Conservation (phyloP, 192 early-diverging fungal species). For the Coemansia sp. region DNA sequence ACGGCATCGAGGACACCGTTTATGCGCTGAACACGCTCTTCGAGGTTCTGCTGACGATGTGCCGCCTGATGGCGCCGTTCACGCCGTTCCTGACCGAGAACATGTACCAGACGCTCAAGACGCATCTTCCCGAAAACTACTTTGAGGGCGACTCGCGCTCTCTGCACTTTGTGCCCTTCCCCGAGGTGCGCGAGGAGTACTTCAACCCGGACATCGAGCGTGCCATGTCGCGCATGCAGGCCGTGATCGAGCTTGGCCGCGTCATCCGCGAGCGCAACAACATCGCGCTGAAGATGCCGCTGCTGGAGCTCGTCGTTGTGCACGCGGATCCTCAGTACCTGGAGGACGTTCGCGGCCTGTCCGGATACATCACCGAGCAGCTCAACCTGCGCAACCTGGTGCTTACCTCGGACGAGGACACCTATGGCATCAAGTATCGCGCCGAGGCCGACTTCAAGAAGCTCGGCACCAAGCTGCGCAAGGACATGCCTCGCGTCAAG, state of each 20-base stretch:
- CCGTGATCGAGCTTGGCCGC: slow-evolving; percentile 94
- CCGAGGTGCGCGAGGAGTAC: slow-evolving; percentile 90
- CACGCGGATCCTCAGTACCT: slow-evolving; percentile 86
- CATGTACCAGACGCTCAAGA: slow-evolving; percentile 94
- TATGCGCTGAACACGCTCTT: slow-evolving; percentile 91
- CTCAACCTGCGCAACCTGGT: slow-evolving; percentile 86
- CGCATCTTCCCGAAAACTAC: slow-evolving; percentile 60
- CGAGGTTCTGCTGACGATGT: slow-evolving; percentile 91
- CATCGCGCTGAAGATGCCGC: slow-evolving; percentile 91
- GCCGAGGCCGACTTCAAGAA: slow-evolving; percentile 87
- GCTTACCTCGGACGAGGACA: slow-evolving; percentile 84
- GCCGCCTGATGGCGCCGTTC: slow-evolving; percentile 91
- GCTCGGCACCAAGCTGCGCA: slow-evolving; percentile 86
- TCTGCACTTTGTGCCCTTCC: slow-evolving; percentile 94
- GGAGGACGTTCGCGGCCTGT: slow-evolving; percentile 77
- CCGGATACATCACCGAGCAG: slow-evolving; percentile 88
- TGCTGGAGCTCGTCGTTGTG: slow-evolving; percentile 89
- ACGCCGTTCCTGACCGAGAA: slow-evolving; percentile 96
- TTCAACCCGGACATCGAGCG: slow-evolving; percentile 96
- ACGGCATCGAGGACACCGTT: slow-evolving; percentile 79
- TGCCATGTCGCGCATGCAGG: slow-evolving; percentile 90
- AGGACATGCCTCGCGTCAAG: slow-evolving; percentile 82
- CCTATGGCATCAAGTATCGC: slow-evolving; percentile 91
- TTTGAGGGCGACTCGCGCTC: slow-evolving; percentile 73
- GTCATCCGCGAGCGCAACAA: slow-evolving; percentile 86